Base-by-base conservation (phyloP, 495 filamentous ascomycete genomes). In the Lentithecium fluviatile region DNA sequence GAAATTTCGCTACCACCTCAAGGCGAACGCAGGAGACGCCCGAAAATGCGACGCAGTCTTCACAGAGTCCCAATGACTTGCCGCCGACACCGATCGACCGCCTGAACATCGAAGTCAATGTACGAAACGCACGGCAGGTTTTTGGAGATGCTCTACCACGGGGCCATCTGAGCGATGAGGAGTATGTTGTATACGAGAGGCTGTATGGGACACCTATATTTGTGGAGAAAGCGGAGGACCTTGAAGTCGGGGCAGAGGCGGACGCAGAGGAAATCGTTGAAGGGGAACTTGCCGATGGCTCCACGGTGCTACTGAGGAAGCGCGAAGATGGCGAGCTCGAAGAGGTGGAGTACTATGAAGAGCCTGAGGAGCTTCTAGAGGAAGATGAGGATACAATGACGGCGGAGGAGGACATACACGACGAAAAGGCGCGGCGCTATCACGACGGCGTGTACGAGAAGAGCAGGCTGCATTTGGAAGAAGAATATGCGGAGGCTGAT, bases 61-160 rank as follows among this genome's bases (percentile, higher is more conserved):
- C 19, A 8, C 25, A 45, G 13, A 26, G 13, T 7, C 2, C 6
- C 6, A 36, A 58, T 13, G 36, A 17, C 8, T 21, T 21, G 2
- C 36, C 46, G 0, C 10, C 51, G 0, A 20, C 40, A 8, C 43
- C 51, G 11, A 12, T 20, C 5, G 49, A 60, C 8, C 43, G 17
- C 19, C 21, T 53, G 20, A 56, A 24, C 19, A 40, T 56, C 23
- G 65, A 68, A 57, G 56, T 51, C 2, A 20, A 46, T 15, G 65
- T 90, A 49, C 83, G 85, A 23, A 73, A 81, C 46, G 85, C 91
- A 20, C 80, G 87, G 64, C 83, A 88, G 62, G 77, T 80, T 11
- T 95, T 89, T 71, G 89, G 92, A 42, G 83, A 94, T 63, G 83
- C 78, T 1, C 73, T 97, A 10, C 94, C 94, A 0, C 80, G 85